Conservation (phyloP, 2,329 filamentous ascomycete species). For the Aspergillus japonicus region DNA sequence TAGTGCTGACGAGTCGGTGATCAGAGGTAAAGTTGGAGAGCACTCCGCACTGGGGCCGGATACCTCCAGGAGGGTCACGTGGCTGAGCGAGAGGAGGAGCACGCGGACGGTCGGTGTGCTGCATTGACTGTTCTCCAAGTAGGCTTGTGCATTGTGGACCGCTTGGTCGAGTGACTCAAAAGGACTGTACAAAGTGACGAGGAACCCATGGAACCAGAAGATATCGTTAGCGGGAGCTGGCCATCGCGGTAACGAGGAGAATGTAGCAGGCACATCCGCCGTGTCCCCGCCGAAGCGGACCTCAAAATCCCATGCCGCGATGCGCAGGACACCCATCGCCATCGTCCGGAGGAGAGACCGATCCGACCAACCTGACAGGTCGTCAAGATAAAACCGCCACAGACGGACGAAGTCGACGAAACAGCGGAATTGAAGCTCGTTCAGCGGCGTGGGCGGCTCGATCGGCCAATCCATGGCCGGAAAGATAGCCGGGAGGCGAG, state of each 20-base stretch:
- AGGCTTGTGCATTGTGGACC: background rate
- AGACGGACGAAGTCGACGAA: constrained; percentile 9
- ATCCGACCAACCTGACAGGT: background rate
- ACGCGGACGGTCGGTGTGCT: no score
- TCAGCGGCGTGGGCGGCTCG: background rate
- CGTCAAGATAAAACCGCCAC: constrained; percentile 8
- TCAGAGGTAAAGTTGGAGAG: background rate
- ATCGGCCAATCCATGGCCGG: no score
- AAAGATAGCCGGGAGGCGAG: no score
- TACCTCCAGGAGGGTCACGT: background rate
- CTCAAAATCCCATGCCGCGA: constrained; percentile 25
- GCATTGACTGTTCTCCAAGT: background rate
- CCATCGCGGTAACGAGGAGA: constrained; percentile 3
- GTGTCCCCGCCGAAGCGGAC: constrained; percentile 9
- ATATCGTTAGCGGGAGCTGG: constrained; percentile 13
- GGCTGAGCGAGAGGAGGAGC: constrained; percentile 7
- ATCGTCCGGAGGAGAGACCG: constrained; percentile 5
- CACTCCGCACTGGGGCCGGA: background rate
- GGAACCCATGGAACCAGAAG: constrained; percentile 20
- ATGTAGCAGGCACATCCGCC: constrained; percentile 6
- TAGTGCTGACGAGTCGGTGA: background rate
- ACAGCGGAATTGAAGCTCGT: constrained; percentile 11
- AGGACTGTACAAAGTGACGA: constrained; percentile 4
- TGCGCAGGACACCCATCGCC: constrained; percentile 19
- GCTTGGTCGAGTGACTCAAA: no score